phyloP scores from a whole-genome alignment of 2,329 filamentous ascomycete genomes.

The Penicillium sp. region DNA sequence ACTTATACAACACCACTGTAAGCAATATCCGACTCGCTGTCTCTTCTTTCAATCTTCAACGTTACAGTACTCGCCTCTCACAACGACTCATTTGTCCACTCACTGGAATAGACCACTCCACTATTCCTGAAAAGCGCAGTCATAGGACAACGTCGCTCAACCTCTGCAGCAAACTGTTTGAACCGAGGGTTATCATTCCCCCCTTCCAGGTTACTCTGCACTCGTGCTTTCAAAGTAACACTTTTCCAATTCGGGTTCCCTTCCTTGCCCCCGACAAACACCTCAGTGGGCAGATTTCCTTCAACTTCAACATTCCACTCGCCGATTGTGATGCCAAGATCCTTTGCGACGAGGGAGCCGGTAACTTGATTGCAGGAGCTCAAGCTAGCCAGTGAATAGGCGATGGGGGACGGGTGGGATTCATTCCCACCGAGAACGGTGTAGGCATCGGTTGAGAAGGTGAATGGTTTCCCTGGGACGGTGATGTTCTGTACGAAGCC shows the following conservation, averaged over 20 bases:
- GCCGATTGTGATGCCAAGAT: neutral
- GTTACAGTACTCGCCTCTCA: neutral
- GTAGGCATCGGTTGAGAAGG: neutral
- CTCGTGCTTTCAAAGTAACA: neutral
- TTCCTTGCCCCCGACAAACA: neutral
- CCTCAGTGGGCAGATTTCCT: neutral
- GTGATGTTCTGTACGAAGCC: neutral
- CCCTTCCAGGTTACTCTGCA: neutral
- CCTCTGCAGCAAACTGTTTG: neutral
- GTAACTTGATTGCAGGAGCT: neutral
- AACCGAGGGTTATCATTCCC: neutral
- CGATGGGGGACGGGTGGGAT: neutral
- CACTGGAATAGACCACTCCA: neutral
- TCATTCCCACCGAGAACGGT: neutral
- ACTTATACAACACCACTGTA: no score
- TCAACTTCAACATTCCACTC: neutral
- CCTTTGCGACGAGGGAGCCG: neutral
- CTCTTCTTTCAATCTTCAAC: no score
- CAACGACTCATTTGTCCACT: neutral
- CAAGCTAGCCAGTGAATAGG: neutral
- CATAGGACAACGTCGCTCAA: neutral
- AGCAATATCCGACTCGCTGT: no score
- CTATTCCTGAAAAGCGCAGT: neutral
- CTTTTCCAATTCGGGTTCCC: neutral
- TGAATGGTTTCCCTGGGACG: neutral